phyloP scores from a whole-genome alignment of 768 basidiomycete genomes.

The Favolaschia claudopus region DNA sequence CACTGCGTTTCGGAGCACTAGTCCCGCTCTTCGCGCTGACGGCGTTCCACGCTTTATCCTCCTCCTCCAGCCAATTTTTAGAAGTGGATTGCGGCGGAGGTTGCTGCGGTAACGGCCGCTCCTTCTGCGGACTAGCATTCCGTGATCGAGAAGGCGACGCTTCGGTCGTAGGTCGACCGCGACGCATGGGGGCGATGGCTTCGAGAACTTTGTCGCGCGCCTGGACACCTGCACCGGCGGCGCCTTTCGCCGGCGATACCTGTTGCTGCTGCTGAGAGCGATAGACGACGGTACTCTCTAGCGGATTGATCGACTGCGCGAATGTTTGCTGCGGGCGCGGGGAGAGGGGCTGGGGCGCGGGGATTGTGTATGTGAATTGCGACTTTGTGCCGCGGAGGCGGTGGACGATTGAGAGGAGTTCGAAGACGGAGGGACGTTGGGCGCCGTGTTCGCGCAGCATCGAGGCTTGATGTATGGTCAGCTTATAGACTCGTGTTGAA shows the following conservation, averaged over 20 bases:
- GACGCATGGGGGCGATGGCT: constrained; percentile 80
- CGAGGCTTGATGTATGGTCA: constrained; percentile 59
- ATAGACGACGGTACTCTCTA: constrained; percentile 41
- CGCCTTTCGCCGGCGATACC: constrained; percentile 35
- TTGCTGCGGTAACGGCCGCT: constrained; percentile 13
- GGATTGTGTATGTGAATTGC: constrained; percentile 71
- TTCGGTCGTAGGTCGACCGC: constrained; percentile 64
- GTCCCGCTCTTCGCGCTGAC: constrained; percentile 37
- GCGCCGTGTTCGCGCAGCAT: constrained; percentile 93
- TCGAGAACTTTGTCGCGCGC: constrained; percentile 81
- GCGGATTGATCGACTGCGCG: constrained; percentile 36
- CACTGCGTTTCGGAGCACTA: constrained; percentile 23
- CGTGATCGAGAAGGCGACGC: constrained; percentile 37
- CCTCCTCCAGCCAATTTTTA: constrained; percentile 49
- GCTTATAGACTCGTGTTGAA: constrained; percentile 13
- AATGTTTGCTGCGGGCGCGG: constrained; percentile 43
- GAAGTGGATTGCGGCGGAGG: constrained; percentile 12
- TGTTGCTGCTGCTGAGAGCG: constrained; percentile 28
- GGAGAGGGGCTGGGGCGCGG: constrained; percentile 54
- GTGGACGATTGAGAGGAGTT: constrained; percentile 85
- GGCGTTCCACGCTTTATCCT: constrained; percentile 58
- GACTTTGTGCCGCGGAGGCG: constrained; percentile 88
- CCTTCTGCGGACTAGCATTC: constrained; percentile 44
- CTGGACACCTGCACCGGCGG: constrained; percentile 65
- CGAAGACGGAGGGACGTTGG: constrained; percentile 88